These are phyloP conservation scores for Fusarium armeniacum DNA, from an alignment of 2,329 filamentous ascomycete genomes.

Conservation along the genomic window DNA sequence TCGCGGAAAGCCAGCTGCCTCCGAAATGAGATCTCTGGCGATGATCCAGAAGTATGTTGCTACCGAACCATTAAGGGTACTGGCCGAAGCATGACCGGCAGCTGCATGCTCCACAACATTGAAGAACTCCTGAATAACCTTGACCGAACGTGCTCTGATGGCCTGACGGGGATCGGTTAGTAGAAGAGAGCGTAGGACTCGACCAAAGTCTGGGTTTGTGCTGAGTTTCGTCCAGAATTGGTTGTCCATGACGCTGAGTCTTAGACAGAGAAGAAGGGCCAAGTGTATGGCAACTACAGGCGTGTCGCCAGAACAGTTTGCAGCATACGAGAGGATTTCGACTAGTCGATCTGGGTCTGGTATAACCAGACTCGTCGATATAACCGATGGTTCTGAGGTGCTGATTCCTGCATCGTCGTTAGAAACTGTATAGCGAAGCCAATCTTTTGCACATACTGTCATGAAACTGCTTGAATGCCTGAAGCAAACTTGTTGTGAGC, in stretches of 20 bases:
- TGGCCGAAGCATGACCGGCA: slow-evolving; percentile 2
- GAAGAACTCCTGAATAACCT: slow-evolving; percentile 53
- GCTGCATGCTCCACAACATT: slow-evolving; percentile 18
- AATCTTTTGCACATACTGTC: slow-evolving; percentile 42
- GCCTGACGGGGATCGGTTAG: slow-evolving; percentile 49
- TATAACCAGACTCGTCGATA: slow-evolving; percentile 18
- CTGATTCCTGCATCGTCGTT: slow-evolving; percentile 35
- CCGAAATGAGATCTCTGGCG: slow-evolving; percentile 54
- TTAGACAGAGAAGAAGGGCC: slow-evolving; percentile 50
- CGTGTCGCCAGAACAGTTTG: slow-evolving; percentile 42
- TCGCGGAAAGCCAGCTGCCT: slow-evolving; percentile 49
- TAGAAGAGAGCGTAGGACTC: slow-evolving; percentile 46
- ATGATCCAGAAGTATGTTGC: slow-evolving; percentile 52
- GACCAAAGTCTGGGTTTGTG: slow-evolving; percentile 41
- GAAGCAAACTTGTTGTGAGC: slow-evolving; percentile 50
- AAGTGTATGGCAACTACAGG: slow-evolving; percentile 48
- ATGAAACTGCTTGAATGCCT: slow-evolving; percentile 50
- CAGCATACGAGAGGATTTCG: slow-evolving; percentile 49
- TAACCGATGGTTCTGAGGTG: slow-evolving; percentile 21
- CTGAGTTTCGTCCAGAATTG: slow-evolving; percentile 51
- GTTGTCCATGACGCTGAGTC: slow-evolving; percentile 48
- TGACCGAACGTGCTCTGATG: slow-evolving; percentile 52
- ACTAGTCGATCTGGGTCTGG: slow-evolving; percentile 46
- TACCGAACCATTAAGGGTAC: slow-evolving; percentile 22
- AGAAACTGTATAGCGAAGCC: slow-evolving; percentile 3